phyloP scores from a whole-genome alignment of 305 asterid genomes.

The Euphrasia arctica region DNA sequence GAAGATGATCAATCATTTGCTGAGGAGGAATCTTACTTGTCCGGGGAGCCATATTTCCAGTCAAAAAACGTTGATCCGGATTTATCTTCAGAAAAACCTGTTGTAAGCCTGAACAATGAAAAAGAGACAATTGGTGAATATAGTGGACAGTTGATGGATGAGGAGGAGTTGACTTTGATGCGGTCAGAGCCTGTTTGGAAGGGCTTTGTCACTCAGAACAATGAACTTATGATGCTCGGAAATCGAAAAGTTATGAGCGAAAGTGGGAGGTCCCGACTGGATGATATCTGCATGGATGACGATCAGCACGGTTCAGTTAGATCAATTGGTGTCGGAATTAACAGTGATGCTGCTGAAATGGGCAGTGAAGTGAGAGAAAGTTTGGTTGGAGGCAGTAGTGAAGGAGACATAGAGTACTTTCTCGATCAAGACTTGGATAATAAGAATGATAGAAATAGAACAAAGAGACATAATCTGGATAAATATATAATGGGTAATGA shows the following conservation, averaged over 20 bases:
- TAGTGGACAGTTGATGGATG: conserved; percentile 96
- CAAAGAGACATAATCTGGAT: conserved; percentile 44
- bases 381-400: conserved; percentile 92
- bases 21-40: conserved; percentile 90
- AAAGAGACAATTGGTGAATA: conserved; percentile 47
- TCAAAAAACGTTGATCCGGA: conserved; percentile 58
- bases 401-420: conserved; percentile 72
- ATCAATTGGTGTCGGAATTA: conserved; percentile 95
- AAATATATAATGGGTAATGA: conserved; percentile 40
- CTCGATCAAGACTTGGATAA: conserved; percentile 51
- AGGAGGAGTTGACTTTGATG: conserved; percentile 82
- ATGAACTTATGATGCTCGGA: conserved; percentile 69
- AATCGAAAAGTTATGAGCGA: conserved; percentile 55
- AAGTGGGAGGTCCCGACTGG: conserved; percentile 50
- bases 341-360: conserved; percentile 87
- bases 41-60: conserved; percentile 73
- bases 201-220: conserved; percentile 84
- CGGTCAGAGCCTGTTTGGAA: conserved; percentile 93
- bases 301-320: conserved; percentile 93
- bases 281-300: conserved; percentile 73
- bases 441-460: conserved; percentile 41
- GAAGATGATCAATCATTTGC: conserved; percentile 90
- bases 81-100: conserved; percentile 53
- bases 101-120: conserved; percentile 51
- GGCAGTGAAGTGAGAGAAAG: conserved; percentile 94